A percentile compares a stretch with the other conserved stretches of the same genome.
These are phyloP conservation scores for Trichosporon sp. DNA, from an alignment of 1,284 basidiomycete species.

Conservation along the genomic window DNA sequence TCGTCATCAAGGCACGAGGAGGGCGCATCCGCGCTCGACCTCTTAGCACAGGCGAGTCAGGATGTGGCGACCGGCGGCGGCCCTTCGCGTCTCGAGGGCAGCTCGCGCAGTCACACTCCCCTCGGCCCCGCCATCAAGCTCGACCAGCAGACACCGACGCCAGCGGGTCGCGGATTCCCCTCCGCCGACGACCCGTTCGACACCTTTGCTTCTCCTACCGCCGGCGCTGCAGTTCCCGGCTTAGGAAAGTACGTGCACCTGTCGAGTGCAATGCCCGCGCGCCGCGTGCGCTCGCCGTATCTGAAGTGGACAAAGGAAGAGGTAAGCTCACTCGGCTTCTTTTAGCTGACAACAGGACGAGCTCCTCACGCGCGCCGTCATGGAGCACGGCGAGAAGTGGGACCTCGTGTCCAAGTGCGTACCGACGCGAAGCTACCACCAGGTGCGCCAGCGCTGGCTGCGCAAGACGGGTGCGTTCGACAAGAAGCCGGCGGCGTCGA, in stretches of 20 bases:
- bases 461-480: conserved; percentile 48
- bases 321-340: conserved; percentile 22
- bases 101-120: conserved; percentile 14
- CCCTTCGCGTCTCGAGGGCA: background rate
- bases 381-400: conserved; percentile 49
- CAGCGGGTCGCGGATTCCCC: background rate
- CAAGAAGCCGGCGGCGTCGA: conserved; percentile 32
- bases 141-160: background rate
- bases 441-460: conserved; percentile 47
- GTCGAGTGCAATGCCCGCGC: conserved; percentile 38
- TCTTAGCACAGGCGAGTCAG: conserved; percentile 43
- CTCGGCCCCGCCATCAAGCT: conserved; percentile 41
- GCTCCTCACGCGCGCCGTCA: conserved; percentile 44
- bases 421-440: conserved; percentile 46
- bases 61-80: conserved; percentile 17
- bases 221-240: conserved; percentile 39
- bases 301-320: conserved; percentile 49
- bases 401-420: conserved; percentile 48
- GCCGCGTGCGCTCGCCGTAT: conserved; percentile 43
- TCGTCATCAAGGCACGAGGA: conserved; percentile 7
- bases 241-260: conserved; percentile 47
- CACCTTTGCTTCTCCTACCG: conserved; percentile 33
- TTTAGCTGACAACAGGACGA: conserved; percentile 36
- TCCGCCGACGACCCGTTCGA: conserved; percentile 19
- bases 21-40: conserved; percentile 37